These are phyloP conservation scores for Mariannaea elegans DNA, from an alignment of 2,329 filamentous ascomycete species.

Conservation along the genomic window DNA sequence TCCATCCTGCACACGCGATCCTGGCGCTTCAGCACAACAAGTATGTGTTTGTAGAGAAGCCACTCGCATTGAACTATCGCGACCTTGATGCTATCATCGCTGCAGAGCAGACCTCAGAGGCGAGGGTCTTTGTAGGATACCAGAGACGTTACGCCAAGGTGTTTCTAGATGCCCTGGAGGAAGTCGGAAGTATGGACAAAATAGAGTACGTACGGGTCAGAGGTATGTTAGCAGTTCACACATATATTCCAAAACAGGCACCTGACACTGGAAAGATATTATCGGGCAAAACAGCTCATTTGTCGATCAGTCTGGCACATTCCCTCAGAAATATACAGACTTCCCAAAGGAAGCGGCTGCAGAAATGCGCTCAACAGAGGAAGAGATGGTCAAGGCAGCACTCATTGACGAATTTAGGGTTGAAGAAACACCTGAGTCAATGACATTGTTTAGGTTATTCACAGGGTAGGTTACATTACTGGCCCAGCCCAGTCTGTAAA, in stretches of 20 bases:
- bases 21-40: conserved; percentile 63
- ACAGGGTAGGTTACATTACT: conserved; percentile 2
- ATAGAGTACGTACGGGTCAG: conserved; percentile 63
- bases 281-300: conserved; percentile 63
- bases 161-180: conserved; percentile 62
- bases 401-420: conserved; percentile 24
- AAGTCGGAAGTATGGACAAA: conserved; percentile 59
- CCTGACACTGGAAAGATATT: conserved; percentile 28
- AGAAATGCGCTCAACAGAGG: conserved; percentile 4
- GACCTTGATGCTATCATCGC: conserved; percentile 57
- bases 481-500: not conserved
- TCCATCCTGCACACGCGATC: conserved; percentile 61
- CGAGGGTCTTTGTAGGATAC: conserved; percentile 65
- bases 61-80: conserved; percentile 58
- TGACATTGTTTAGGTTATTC: conserved; percentile 1
- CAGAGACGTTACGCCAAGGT: conserved; percentile 68
- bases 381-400: conserved; percentile 29
- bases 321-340: conserved; percentile 49
- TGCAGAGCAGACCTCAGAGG: conserved; percentile 55
- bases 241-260: not conserved
- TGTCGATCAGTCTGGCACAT: conserved; percentile 58
- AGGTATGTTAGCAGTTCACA: not conserved
- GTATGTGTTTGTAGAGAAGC: conserved; percentile 68
- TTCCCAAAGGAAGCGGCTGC: conserved; percentile 13
- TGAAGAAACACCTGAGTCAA: conserved; percentile 8